Percentiles rank a stretch among this genome's conserved stretches.
Conservation (phyloP, 805 yeast genomes). For the Lipomyces orientalis region DNA sequence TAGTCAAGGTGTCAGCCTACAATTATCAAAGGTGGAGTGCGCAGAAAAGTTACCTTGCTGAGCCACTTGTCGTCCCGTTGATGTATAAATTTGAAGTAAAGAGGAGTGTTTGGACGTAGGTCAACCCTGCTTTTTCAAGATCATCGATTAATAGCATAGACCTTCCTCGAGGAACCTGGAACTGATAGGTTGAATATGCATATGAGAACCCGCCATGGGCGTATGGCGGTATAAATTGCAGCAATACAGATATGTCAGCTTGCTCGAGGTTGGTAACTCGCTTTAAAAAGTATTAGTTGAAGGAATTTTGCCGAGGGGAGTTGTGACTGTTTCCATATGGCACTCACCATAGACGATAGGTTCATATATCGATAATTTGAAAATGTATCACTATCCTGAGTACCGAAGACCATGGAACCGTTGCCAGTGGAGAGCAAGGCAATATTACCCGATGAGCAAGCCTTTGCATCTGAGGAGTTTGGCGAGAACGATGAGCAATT, state of each 20-base stretch:
- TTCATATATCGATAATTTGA: constrained; percentile 16
- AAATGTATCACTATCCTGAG: constrained; percentile 4
- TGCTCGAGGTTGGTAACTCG: constrained; percentile 14
- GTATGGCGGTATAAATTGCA: constrained; percentile 1
- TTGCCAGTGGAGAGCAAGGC: constrained; percentile 13
- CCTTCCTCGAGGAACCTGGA: constrained; percentile 11
- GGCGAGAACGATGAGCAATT: constrained; percentile 8
- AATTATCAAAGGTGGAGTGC: neutral
- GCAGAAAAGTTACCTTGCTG: constrained; percentile 2
- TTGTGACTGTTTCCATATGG: neutral
- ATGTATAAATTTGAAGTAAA: neutral
- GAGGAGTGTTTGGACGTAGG: constrained; percentile 6
- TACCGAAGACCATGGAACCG: constrained; percentile 10
- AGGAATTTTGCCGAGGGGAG: neutral
- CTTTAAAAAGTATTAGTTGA: neutral
- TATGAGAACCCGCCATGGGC: constrained; percentile 5
- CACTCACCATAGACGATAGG: constrained; percentile 16
- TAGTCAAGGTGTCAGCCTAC: constrained; percentile 3
- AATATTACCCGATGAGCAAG: constrained; percentile 12
- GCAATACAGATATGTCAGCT: constrained; percentile 5
- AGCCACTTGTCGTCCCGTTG: neutral
- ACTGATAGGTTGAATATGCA: constrained; percentile 4
- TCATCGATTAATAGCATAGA: constrained; percentile 6
- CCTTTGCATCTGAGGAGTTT: constrained; percentile 6
- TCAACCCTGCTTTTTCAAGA: constrained; percentile 5